These are phyloP conservation scores for Fulvia fulva DNA, from an alignment of 2,329 filamentous ascomycete species.

Conservation along the genomic window DNA sequence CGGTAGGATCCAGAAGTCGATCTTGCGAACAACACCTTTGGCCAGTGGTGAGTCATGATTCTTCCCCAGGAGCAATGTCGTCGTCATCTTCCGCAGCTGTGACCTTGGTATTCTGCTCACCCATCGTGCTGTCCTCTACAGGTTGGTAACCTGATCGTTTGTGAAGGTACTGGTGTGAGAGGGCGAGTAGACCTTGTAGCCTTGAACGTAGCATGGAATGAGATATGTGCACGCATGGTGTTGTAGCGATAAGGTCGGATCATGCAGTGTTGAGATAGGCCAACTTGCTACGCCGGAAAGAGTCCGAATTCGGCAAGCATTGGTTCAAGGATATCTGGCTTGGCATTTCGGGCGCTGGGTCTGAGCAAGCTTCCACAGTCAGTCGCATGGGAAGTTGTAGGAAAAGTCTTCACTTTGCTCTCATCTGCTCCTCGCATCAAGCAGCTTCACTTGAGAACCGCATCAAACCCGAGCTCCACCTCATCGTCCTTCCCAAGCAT, in stretches of 20 bases:
- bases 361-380: no score
- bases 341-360: no score
- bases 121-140: neutral
- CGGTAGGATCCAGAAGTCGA: constrained; percentile 17
- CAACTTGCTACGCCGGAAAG: neutral
- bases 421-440: neutral
- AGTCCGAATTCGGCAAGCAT: neutral
- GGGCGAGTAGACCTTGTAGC: neutral
- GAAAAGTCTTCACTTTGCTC: no score
- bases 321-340: neutral
- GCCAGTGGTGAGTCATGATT: constrained; percentile 1
- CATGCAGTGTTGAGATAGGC: neutral
- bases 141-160: neutral
- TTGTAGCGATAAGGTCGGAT: neutral
- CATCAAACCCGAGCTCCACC: neutral
- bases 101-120: neutral
- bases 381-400: no score
- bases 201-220: neutral
- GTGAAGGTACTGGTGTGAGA: neutral
- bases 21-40: constrained; percentile 16
- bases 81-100: neutral
- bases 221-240: neutral
- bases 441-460: neutral
- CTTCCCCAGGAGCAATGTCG: no score
- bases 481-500: neutral